Conservation (phyloP, 1,139 yeast genomes). For the Candida tetrigidarum region DNA sequence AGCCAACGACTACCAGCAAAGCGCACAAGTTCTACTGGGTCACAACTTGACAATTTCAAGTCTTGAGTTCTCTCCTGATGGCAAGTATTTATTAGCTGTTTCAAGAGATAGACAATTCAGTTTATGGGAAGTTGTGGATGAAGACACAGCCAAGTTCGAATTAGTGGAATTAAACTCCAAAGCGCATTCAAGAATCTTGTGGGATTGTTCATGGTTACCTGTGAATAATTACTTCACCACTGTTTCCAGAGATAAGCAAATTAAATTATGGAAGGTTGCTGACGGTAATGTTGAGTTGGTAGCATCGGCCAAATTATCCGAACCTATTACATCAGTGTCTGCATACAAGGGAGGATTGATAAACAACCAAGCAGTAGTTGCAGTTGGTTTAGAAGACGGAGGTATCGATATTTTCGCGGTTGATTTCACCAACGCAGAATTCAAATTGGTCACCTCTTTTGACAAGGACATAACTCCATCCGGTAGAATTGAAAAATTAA, state of each 20-base stretch:
- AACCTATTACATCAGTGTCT: conserved; percentile 78
- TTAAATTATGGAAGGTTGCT: conserved; percentile 68
- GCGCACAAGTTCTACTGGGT: conserved; percentile 46
- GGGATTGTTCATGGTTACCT: conserved; percentile 90
- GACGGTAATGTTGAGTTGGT: conserved; percentile 28
- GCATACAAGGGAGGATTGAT: conserved; percentile 31
- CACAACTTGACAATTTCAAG: conserved; percentile 89
- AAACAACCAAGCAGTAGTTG: conserved; percentile 39
- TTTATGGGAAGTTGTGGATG: conserved; percentile 63
- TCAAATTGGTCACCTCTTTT: conserved; percentile 33
- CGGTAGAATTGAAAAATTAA: conserved; percentile 59
- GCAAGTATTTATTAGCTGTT: conserved; percentile 71
- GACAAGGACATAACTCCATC: conserved; percentile 56
- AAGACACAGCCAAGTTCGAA: conserved; percentile 43
- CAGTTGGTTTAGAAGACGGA: conserved; percentile 77
- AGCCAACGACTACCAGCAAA: conserved; percentile 45
- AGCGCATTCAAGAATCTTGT: conserved; percentile 89
- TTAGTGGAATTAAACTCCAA: conserved; percentile 55
- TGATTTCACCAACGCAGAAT: conserved; percentile 29
- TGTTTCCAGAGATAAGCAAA: conserved; percentile 82
- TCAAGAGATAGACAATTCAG: conserved; percentile 91
- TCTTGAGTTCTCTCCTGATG: conserved; percentile 75
- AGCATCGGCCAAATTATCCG: conserved; percentile 42
- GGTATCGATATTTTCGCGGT: conserved; percentile 27
- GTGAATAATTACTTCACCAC: conserved; percentile 61